Conservation (phyloP, 371 early-diverging fungal species). For the Mucor saturninus region DNA sequence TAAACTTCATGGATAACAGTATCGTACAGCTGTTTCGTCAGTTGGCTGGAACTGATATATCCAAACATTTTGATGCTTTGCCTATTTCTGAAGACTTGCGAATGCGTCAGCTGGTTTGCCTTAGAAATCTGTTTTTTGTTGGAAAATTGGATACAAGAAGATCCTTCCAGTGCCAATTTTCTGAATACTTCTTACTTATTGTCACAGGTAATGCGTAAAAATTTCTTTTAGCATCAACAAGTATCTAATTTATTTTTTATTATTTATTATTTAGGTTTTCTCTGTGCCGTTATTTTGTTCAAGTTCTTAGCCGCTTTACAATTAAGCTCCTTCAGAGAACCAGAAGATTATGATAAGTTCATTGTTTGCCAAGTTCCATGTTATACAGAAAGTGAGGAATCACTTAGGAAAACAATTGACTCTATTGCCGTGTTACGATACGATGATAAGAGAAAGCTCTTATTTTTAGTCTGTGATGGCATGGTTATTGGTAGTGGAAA, state of each 20-base stretch:
- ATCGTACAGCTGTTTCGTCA: constrained; percentile 69
- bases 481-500: constrained; percentile 94
- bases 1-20: constrained; percentile 60
- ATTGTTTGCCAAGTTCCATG: constrained; percentile 90
- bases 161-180: constrained; percentile 82
- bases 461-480: constrained; percentile 87
- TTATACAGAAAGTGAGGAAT: constrained; percentile 97
- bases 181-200: constrained; percentile 84
- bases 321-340: constrained; percentile 75
- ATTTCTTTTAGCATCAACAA: background rate
- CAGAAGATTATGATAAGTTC: constrained; percentile 91
- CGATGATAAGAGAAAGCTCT: constrained; percentile 91
- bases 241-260: background rate
- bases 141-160: constrained; percentile 88
- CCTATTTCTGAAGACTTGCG: constrained; percentile 41
- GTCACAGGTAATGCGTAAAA: constrained; percentile 64
- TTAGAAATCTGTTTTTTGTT: constrained; percentile 83
- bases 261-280: constrained; percentile 40
- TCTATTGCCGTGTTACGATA: constrained; percentile 86
- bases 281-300: constrained; percentile 86
- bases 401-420: constrained; percentile 90
- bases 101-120: constrained; percentile 60
- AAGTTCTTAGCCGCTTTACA: constrained; percentile 94
- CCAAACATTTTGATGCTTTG: constrained; percentile 63
- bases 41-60: constrained; percentile 70